A percentile compares a stretch with the other conserved stretches of the same genome.
Conservation (phyloP, 2,329 filamentous ascomycete species). For the Calonectria honghensis region DNA sequence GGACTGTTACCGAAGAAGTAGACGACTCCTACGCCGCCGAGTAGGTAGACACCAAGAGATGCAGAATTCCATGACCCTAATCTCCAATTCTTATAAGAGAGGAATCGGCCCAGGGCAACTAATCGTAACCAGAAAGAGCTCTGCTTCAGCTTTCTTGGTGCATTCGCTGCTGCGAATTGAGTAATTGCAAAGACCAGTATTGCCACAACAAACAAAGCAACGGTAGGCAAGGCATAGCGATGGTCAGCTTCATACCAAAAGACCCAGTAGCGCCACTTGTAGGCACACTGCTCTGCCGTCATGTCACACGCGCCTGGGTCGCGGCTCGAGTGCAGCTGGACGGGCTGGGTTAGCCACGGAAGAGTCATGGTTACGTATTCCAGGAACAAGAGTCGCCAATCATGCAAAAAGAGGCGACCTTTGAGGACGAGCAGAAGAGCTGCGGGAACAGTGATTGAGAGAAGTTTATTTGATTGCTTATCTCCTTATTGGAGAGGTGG, state of each 20-base stretch:
- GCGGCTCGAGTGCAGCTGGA: neutral
- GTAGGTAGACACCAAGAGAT: neutral
- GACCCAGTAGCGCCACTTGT: constrained; percentile 1
- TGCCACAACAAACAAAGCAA: neutral
- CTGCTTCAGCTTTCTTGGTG: neutral
- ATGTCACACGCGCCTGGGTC: neutral
- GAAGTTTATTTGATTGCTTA: neutral
- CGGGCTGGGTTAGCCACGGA: neutral
- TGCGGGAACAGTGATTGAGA: neutral
- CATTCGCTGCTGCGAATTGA: neutral
- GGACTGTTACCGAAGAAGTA: neutral
- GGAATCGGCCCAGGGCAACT: neutral
- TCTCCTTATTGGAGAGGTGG: neutral
- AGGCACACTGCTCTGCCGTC: constrained; percentile 5
- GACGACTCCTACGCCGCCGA: neutral
- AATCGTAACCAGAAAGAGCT: neutral
- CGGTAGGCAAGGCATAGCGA: neutral
- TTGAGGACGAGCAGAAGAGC: neutral
- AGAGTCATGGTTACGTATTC: constrained; percentile 2
- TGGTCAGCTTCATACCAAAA: constrained; percentile 14
- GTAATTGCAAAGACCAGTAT: neutral
- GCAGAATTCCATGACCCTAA: neutral
- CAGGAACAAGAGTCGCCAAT: neutral
- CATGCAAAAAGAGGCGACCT: neutral
- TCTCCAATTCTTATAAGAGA: constrained; percentile 15